Base-by-base conservation (phyloP, 331 rosid genomes). In the Spiraea crenata region DNA sequence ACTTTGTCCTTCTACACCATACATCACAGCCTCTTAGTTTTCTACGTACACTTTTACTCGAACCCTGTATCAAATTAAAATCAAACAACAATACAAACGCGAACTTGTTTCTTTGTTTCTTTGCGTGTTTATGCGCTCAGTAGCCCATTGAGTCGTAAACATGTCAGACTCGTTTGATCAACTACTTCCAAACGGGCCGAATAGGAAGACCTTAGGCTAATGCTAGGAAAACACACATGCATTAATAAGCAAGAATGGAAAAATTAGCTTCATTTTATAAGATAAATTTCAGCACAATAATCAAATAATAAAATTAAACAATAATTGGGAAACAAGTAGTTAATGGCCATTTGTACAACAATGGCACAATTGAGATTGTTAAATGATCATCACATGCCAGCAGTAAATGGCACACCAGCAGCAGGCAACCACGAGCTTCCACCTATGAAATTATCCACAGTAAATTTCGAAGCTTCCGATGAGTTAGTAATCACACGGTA, bases 341-440 rank as follows among this genome's bases (percentile, higher is more conserved):
- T 54, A 31, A 14, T 7, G 14, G 17, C 34, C 7, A 35, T 13
- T 58, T 58, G 11, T 35, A 37, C 20, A 58, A 35, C 19, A 49
- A 49, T 58, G 64, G 64, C 45, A 13, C 19, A 58, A 15, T 35
- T 25, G 31, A 25, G 31, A 25, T 25, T 25, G 31, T 25, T 25
- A 2, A 1, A 0, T 25, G 38, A 72, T 47, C 20, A 49, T 82
- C 81, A 80, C 7, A 87, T 67, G 12, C 78, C 84, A 0, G 65
- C 19, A 40, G 62, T 19, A 63, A 87, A 87, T 9, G 88, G 88
- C 60, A 87, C 76, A 1, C 82, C 85, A 2, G 90, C 83, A 3
- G 71, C 81, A 0, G 84, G 84, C 73, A 88, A 48, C 93, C 93
- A 88, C 25, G 87, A 83, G 4, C 6, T 46, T 7, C 93, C 93